Evolutionary conservation across 179 eudicot species (phyloP), one percentile per base, ranked within the genome.

Genomic region (Silene coronaria): DNA sequence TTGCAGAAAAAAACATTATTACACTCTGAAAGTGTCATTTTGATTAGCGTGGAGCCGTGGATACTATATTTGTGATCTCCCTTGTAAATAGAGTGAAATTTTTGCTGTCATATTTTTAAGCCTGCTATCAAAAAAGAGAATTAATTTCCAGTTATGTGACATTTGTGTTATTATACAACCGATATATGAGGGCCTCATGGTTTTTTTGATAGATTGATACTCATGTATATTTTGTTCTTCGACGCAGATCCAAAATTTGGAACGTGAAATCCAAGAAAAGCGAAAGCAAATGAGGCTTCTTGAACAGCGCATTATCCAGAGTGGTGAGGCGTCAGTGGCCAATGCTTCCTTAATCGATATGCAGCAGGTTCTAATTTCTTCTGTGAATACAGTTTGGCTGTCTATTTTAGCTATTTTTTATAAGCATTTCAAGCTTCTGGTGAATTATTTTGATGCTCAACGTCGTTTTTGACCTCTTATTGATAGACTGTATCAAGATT

Each of bases 241-340:
- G 36, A 55, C 71, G 72, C 85, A 96, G 99, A 87, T 96, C 74
- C 91, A 88, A 74, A 89, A 83, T 83, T 82, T 96, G 88, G 99
- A 96, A 85, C 78, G 59, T 80, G 99, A 93, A 83, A 91, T 96
- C 48, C 88, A 86, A 76, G 98, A 93, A 51, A 96, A 96, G 84
- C 84, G 85, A 79, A 87, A 84, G 84, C 98, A 93, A 75, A 90
- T 91, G 98, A 89, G 92, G 87, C 77, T 82, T 76, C 79, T 96
- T 71, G 99, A 96, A 76, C 93, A 93, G 79, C 91, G 92, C 16
- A 96, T 96, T 19, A 80, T 80, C 72, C 96, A 93, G 74, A 84
- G 86, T 75, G 94, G 96, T 42, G 94, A 91, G 82, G 88, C 91
- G 76, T 90, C 99, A 68, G 87, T 80, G 75, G 89, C 96, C 59